These are phyloP conservation scores for Fusarium sp. DNA, from an alignment of 2,329 filamentous ascomycete species.

Conservation along the genomic window DNA sequence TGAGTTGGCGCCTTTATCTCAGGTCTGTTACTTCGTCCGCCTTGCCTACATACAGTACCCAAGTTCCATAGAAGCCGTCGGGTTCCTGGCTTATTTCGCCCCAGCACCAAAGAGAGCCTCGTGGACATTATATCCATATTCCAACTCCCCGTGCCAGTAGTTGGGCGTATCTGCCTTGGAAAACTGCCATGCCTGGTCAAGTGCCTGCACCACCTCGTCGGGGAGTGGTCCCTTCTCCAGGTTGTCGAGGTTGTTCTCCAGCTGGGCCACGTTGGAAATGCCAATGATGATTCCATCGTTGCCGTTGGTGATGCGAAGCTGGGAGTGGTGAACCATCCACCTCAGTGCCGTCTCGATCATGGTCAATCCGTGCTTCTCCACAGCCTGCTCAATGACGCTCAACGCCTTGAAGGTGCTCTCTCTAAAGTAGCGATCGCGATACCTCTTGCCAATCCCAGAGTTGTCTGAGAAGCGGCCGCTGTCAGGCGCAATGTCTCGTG, in stretches of 20 bases:
- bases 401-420: constrained; percentile 74
- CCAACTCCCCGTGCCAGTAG: constrained; percentile 71
- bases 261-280: constrained; percentile 67
- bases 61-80: no score
- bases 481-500: constrained; percentile 68
- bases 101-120: constrained; percentile 67
- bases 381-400: constrained; percentile 74
- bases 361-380: constrained; percentile 74
- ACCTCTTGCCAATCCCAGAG: constrained; percentile 65
- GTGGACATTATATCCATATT: constrained; percentile 75
- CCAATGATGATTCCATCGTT: constrained; percentile 72
- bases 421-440: constrained; percentile 79
- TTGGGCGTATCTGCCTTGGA: constrained; percentile 67
- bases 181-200: constrained; percentile 84
- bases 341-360: constrained; percentile 80
- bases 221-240: constrained; percentile 79
- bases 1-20: constrained; percentile 2
- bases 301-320: constrained; percentile 62
- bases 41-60: neutral
- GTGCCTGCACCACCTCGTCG: constrained; percentile 77
- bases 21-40: constrained; percentile 4
- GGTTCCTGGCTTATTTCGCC: constrained; percentile 51
- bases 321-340: constrained; percentile 79
- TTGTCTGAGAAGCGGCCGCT: constrained; percentile 78
- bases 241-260: constrained; percentile 67